A percentile compares a stretch with the other conserved stretches of the same genome.
Evolutionary conservation across 2,329 filamentous ascomycete species (phyloP).

Genomic region (Ophiobolus disseminans): DNA sequence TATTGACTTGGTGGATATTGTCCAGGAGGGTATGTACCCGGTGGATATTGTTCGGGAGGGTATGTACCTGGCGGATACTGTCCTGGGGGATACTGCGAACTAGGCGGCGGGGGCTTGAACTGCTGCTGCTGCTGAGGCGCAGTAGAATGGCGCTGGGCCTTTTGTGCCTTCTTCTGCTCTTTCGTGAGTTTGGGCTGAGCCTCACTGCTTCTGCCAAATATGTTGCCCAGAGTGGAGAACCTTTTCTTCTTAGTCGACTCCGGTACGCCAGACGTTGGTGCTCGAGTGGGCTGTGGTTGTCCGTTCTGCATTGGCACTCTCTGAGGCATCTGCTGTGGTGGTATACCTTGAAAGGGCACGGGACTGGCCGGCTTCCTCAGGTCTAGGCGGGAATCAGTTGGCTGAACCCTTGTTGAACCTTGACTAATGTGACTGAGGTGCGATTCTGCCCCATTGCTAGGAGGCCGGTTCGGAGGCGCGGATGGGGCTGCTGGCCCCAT

Average conservation of each 20-base stretch:
- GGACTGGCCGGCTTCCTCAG: conserved; percentile 32
- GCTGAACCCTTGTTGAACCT: conserved; percentile 37
- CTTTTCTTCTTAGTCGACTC: conserved; percentile 52
- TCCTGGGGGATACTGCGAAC: conserved; percentile 14
- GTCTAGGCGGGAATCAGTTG: conserved; percentile 38
- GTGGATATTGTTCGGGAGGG: conserved; percentile 16
- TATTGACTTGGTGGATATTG: conserved; percentile 9
- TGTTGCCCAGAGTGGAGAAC: conserved; percentile 53
- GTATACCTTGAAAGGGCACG: conserved; percentile 29
- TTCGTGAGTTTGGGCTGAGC: conserved; percentile 48
- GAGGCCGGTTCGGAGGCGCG: conserved; percentile 24
- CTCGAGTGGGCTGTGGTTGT: conserved; percentile 20
- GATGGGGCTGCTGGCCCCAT: conserved; percentile 22
- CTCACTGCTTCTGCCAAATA: conserved; percentile 52
- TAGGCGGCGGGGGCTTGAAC: conserved; percentile 23
- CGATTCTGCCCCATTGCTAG: conserved; percentile 38
- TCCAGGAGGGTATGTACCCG: conserved; percentile 10
- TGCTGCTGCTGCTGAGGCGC: conserved; percentile 25
- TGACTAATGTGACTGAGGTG: conserved; percentile 40
- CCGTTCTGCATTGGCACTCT: conserved; percentile 10
- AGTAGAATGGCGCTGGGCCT: conserved; percentile 34
- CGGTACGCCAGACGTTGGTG: conserved; percentile 20
- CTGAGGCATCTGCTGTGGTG: conserved; percentile 27
- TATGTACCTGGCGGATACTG: conserved; percentile 22
- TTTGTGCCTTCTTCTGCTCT: conserved; percentile 46